These are phyloP conservation scores for Fusarium illudens DNA, from an alignment of 2,329 filamentous ascomycete species.

Conservation along the genomic window DNA sequence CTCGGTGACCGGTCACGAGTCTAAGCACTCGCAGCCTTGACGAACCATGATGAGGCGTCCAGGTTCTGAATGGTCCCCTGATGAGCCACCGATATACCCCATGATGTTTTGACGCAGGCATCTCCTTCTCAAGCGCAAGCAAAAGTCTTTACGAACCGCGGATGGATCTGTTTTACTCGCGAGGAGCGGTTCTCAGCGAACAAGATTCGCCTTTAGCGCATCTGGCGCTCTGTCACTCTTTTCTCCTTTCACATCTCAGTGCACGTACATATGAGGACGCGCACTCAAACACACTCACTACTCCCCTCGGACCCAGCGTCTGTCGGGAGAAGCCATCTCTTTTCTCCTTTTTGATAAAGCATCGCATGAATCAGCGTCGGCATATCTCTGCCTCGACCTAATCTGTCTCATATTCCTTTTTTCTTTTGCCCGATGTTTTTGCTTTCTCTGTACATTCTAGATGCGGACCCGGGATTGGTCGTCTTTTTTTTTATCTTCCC, in stretches of 20 bases:
- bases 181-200: conserved; percentile 6
- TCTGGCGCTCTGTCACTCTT: conserved; percentile 25
- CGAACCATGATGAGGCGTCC: conserved; percentile 32
- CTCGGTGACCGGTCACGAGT: conserved; percentile 60
- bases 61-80: conserved; percentile 16
- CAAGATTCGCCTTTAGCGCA: conserved; percentile 14
- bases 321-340: conserved; percentile 20
- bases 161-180: conserved; percentile 3
- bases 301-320: conserved; percentile 28
- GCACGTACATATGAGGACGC: conserved; percentile 26
- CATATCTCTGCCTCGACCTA: conserved; percentile 44
- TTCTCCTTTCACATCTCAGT: conserved; percentile 16
- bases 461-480: conserved; percentile 45
- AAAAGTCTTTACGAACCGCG: conserved; percentile 3
- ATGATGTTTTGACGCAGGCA: conserved; percentile 24
- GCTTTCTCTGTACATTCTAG: conserved; percentile 48
- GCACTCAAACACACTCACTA: conserved; percentile 29
- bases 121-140: neutral
- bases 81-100: conserved; percentile 34
- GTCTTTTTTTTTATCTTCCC: conserved; percentile 29
- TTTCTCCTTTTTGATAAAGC: conserved; percentile 34
- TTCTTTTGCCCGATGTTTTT: conserved; percentile 31
- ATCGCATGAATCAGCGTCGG: conserved; percentile 43
- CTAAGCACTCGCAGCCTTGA: conserved; percentile 30
- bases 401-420: conserved; percentile 45